Evolutionary conservation across 2,329 filamentous ascomycete species (phyloP), one percentile per base, ranked within the genome.

Genomic region (Penicillium oxalicum): DNA sequence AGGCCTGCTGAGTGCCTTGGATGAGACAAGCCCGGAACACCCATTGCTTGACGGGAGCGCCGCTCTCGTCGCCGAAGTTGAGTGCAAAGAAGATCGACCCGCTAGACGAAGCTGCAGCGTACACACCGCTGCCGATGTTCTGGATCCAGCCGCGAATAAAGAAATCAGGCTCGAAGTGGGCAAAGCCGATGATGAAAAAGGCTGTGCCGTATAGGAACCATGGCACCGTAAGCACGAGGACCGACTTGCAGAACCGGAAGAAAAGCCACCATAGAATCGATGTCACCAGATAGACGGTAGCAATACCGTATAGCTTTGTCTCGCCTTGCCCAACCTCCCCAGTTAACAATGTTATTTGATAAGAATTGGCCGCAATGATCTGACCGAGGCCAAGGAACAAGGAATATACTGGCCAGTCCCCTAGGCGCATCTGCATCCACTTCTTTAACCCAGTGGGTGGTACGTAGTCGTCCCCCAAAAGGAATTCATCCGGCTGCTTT

Each of bases 341-440:
- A 0, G 80, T 82, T 18, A 86, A 72, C n/a, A 86, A 72, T 0
- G 81, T 83, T 59, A 86, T 80, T 60, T 86, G 83, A 65, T 84
- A 84, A 0, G 80, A 84, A 64, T 83, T 84, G 48, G 80, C 79
- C 1, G 82, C 79, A 43, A 84, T 78, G 51, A 84, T 79, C 58
- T 84, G 81, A 24, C 79, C 78, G 33, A 83, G 71, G 7, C 80
- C 80, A 13, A 84, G 74, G 40, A 84, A 71, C 51, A 84, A 73
- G 3, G 79, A 77, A 61, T 84, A 84, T 5, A 83, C 61, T 0
- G 81, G 82, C 81, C 81, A 84, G 57, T 83, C 79, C n/a, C 78
- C 78, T 46, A 83, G 64, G 33, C 79, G 78, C 48, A 75, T 69
- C 51, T 78, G 73, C 66, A 83, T 74, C 56, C 75, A 67, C 50